A percentile compares a stretch with the other conserved stretches of the same genome.
Conservation (phyloP, 192 early-diverging fungal species). For the Nowakowskiella sp. region DNA sequence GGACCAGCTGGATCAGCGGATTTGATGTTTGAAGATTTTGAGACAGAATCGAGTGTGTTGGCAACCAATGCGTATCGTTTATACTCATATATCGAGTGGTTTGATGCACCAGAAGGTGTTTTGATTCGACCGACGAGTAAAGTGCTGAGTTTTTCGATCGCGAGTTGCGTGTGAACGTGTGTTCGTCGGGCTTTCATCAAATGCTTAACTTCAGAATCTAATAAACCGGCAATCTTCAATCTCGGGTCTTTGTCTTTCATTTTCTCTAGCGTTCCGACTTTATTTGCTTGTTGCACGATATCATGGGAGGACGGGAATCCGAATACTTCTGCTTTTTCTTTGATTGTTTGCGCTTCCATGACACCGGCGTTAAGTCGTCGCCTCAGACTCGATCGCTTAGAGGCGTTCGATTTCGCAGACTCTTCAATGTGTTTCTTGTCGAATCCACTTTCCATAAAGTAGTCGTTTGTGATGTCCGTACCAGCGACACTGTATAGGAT, state of each 20-base stretch:
- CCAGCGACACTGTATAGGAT: constrained; percentile 34
- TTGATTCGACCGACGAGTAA: constrained; percentile 1
- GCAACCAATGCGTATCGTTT: background rate
- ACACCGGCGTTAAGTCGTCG: background rate
- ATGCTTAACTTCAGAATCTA: constrained; percentile 3
- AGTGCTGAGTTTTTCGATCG: constrained; percentile 9
- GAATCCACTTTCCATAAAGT: constrained; percentile 21
- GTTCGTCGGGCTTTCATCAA: constrained; percentile 10
- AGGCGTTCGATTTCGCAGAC: background rate
- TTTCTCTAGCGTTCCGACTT: background rate
- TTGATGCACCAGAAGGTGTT: too few relatives aligned
- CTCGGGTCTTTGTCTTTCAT: constrained; percentile 8
- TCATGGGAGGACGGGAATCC: background rate
- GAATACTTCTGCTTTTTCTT: background rate
- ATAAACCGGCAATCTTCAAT: constrained; percentile 5
- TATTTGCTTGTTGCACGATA: background rate
- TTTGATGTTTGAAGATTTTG: background rate
- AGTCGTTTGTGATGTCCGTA: constrained; percentile 39
- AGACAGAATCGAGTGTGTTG: background rate
- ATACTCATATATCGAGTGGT: background rate
- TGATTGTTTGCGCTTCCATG: background rate
- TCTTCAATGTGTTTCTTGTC: background rate
- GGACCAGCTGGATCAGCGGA: too few relatives aligned
- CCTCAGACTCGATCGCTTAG: background rate
- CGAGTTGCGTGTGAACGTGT: constrained; percentile 17